phyloP scores from a whole-genome alignment of 2,329 filamentous ascomycete species.

The Neobulgaria alba region DNA sequence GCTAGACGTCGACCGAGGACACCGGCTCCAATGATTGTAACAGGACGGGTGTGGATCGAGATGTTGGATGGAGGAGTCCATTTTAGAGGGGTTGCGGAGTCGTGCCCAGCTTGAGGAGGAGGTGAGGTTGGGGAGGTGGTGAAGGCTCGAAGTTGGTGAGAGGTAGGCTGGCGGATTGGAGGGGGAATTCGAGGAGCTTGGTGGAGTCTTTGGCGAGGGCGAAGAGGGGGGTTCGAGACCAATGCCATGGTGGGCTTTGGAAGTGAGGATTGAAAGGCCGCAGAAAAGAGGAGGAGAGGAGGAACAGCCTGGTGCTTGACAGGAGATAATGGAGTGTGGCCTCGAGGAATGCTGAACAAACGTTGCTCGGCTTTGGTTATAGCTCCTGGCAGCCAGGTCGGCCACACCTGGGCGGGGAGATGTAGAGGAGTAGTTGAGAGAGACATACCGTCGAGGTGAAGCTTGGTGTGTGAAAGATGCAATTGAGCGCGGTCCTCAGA shows the following conservation, averaged over 20 bases:
- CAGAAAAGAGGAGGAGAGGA: background rate
- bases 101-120: background rate
- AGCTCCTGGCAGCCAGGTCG: background rate
- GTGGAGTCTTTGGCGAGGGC: background rate
- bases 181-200: background rate
- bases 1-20: constrained; percentile 36
- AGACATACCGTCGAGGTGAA: too few species aligned
- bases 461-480: too few species aligned
- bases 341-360: background rate
- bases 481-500: too few species aligned
- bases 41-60: constrained; percentile 17
- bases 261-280: background rate
- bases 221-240: background rate
- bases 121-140: background rate
- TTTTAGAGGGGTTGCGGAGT: background rate
- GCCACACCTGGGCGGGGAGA: background rate
- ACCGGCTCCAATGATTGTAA: constrained; percentile 34
- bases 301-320: background rate
- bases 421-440: too few species aligned
- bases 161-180: background rate
- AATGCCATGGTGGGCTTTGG: background rate
- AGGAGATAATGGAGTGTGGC: background rate
- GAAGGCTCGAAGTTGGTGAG: background rate
- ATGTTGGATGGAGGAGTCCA: background rate
- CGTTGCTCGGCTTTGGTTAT: background rate